Percentiles rank a stretch among this genome's conserved stretches.
phyloP scores from a whole-genome alignment of 768 basidiomycete species.

The Pluteus cervinus region DNA sequence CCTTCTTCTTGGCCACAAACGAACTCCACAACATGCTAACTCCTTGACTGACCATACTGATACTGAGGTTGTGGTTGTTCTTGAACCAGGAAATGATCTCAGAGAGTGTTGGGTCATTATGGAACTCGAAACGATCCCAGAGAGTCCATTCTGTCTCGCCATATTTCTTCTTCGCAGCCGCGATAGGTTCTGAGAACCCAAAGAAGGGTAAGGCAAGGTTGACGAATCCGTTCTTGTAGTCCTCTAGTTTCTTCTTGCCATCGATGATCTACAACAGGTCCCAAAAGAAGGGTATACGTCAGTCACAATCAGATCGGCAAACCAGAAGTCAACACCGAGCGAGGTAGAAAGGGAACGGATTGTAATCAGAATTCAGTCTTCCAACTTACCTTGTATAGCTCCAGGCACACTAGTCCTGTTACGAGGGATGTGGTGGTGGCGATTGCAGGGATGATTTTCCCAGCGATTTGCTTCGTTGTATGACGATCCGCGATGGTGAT shows the following conservation, averaged over 20 bases:
- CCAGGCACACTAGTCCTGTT: constrained; percentile 92
- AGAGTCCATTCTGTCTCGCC: constrained; percentile 89
- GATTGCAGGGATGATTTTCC: constrained; percentile 99
- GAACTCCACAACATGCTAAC: constrained; percentile 98
- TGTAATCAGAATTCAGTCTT: too few relatives aligned
- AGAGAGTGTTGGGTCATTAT: constrained; percentile 80
- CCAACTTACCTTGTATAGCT: constrained; percentile 91
- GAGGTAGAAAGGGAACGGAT: not conserved
- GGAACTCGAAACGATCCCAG: constrained; percentile 96
- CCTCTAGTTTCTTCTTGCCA: constrained; percentile 86
- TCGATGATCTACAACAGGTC: constrained; percentile 74
- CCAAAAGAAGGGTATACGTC: too few relatives aligned
- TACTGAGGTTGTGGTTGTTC: constrained; percentile 75
- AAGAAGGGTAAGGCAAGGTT: constrained; percentile 98
- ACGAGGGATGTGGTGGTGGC: constrained; percentile 97
- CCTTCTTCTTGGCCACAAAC: constrained; percentile 93
- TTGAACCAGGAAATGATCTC: constrained; percentile 85
- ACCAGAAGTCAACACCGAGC: not conserved
- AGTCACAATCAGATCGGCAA: constrained; percentile 1
- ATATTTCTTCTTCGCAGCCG: constrained; percentile 85
- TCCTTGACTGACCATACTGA: constrained; percentile 95
- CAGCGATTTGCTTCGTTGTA: constrained; percentile 94
- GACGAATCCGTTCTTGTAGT: constrained; percentile 98
- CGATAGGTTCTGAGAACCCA: constrained; percentile 96
- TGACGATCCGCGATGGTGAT: constrained; percentile 86